phyloP scores from a whole-genome alignment of 805 yeast species.

The Lipomyces starkeyi region DNA sequence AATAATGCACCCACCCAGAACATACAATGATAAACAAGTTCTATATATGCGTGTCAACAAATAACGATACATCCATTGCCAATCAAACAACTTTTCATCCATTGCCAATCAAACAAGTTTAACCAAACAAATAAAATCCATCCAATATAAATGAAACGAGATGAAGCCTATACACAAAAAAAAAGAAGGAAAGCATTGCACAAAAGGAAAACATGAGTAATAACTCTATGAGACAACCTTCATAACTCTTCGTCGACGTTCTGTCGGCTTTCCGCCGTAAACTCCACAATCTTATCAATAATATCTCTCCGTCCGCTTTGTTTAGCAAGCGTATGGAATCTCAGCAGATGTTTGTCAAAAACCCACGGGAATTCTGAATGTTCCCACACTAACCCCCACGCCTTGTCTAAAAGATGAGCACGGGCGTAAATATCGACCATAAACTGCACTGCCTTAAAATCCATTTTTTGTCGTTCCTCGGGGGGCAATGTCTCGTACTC shows the following conservation, averaged over 20 bases:
- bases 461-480: conserved; percentile 11
- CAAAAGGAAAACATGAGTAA: too few species aligned
- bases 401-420: conserved; percentile 23
- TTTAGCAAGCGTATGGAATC: conserved; percentile 23
- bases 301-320: conserved; percentile 21
- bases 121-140: too few species aligned
- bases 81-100: neutral
- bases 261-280: neutral
- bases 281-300: neutral
- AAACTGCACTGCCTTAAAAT: conserved; percentile 21
- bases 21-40: neutral
- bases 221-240: neutral
- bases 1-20: neutral
- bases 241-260: neutral
- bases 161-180: too few species aligned
- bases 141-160: too few species aligned
- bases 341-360: conserved; percentile 12
- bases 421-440: conserved; percentile 29
- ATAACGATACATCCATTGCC: neutral
- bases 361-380: conserved; percentile 17
- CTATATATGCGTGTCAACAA: neutral
- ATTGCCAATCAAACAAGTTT: neutral
- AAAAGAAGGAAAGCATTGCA: too few species aligned
- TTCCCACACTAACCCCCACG: conserved; percentile 15
- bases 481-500: conserved; percentile 15